Percentiles rank a stretch among this genome's conserved stretches.
phyloP scores from a whole-genome alignment of 352 stramenopile species.

The Detonula confervacea region DNA sequence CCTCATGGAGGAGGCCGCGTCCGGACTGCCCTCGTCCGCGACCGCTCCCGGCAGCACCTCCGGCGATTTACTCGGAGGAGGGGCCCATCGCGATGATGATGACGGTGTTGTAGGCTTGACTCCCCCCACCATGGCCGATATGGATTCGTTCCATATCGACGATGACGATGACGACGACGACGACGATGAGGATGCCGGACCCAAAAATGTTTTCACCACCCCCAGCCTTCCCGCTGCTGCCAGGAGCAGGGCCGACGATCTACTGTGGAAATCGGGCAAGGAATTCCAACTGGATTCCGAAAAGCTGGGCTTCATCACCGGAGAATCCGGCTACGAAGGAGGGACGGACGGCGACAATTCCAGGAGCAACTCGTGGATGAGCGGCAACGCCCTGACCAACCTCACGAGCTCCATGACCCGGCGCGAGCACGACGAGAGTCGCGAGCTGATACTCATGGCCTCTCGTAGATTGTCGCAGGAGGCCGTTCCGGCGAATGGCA shows the following conservation, averaged over 20 bases:
- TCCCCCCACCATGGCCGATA: conserved; percentile 10
- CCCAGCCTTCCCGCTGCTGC: too few species aligned
- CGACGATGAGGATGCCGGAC: conserved; percentile 14
- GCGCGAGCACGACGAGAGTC: conserved; percentile 32
- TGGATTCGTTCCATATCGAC: conserved; percentile 14
- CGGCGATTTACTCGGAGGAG: not conserved
- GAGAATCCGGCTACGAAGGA: too few species aligned
- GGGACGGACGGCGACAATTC: too few species aligned
- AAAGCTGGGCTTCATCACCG: not conserved
- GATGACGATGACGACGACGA: conserved; percentile 20
- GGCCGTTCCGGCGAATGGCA: not conserved
- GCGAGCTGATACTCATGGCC: conserved; percentile 34
- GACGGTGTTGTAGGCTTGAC: not conserved
- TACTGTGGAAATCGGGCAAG: too few species aligned
- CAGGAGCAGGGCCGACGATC: too few species aligned
- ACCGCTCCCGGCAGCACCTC: too few species aligned
- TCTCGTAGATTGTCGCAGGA: conserved; percentile 12
- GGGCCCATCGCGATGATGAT: not conserved
- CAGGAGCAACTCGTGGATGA: too few species aligned
- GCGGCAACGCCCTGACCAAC: too few species aligned
- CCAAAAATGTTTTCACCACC: not conserved
- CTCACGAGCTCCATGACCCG: not conserved
- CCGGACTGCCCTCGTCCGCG: conserved; percentile 13
- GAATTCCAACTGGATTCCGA: not conserved
- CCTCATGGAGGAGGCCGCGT: conserved; percentile 56